Conservation (phyloP, 495 filamentous ascomycete species). For the Podospora sp. region DNA sequence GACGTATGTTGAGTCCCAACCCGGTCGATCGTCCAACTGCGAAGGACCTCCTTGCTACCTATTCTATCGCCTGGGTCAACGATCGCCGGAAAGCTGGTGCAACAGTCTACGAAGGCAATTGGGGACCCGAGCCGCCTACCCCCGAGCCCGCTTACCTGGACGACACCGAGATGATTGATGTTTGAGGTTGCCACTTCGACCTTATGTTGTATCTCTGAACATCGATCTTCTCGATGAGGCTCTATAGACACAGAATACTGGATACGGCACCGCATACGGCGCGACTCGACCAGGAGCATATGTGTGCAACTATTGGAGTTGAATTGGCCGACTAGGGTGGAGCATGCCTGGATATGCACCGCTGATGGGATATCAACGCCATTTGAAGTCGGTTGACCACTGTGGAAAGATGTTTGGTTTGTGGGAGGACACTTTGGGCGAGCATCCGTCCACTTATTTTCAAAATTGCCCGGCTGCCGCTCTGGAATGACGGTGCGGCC, state of each 20-base stretch:
- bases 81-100: slow-evolving; percentile 77
- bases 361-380: slow-evolving; percentile 34
- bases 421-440: slow-evolving; percentile 25
- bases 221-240: slow-evolving; percentile 21
- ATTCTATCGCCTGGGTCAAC: slow-evolving; percentile 75
- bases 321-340: slow-evolving; percentile 32
- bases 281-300: slow-evolving; percentile 32
- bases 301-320: slow-evolving; percentile 32
- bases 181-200: slow-evolving; percentile 32
- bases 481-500: slow-evolving; percentile 23
- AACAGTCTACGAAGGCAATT: slow-evolving; percentile 92
- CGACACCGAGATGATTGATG: slow-evolving; percentile 54
- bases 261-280: slow-evolving; percentile 38
- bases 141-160: slow-evolving; percentile 30
- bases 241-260: slow-evolving; percentile 40
- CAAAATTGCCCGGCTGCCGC: slow-evolving; percentile 22
- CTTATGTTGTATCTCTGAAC: slow-evolving; percentile 25
- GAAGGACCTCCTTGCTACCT: slow-evolving; percentile 66
- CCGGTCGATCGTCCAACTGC: slow-evolving; percentile 74
- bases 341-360: slow-evolving; percentile 36
- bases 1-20: slow-evolving; percentile 81
- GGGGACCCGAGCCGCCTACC: slow-evolving; percentile 63
- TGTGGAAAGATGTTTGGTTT: slow-evolving; percentile 21
- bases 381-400: slow-evolving; percentile 32
- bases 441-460: slow-evolving; percentile 12